Conservation (phyloP, 441 rosid species). For the Lepidium campestre region DNA sequence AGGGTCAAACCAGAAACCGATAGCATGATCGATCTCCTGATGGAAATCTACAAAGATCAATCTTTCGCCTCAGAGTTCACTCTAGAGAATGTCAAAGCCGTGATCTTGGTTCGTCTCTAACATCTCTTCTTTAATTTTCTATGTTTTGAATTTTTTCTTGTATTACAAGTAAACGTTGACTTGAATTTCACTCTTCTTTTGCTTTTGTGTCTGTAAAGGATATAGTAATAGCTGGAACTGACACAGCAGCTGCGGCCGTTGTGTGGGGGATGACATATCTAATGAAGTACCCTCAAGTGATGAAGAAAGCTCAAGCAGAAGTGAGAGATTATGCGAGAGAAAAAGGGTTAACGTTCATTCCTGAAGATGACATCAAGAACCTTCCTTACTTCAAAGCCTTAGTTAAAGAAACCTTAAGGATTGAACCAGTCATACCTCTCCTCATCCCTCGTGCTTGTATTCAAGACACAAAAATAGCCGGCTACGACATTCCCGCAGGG, state of each 20-base stretch:
- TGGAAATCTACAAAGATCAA: conserved; percentile 16
- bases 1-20: conserved; percentile 28
- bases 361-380: conserved; percentile 37
- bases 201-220: conserved; percentile 15
- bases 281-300: conserved; percentile 28
- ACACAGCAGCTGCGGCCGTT: conserved; percentile 32
- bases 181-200: neutral
- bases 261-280: conserved; percentile 39
- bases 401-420: conserved; percentile 30
- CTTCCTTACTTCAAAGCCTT: conserved; percentile 28
- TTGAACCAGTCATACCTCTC: conserved; percentile 32
- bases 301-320: conserved; percentile 32
- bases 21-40: conserved; percentile 29
- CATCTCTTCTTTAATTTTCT: neutral
- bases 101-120: conserved; percentile 5
- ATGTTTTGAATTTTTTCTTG: neutral
- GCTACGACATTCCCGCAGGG: conserved; percentile 34
- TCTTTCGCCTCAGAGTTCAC: conserved; percentile 26
- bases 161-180: neutral
- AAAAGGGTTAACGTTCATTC: conserved; percentile 19
- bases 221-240: conserved; percentile 33
- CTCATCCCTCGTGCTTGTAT: conserved; percentile 32
- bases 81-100: conserved; percentile 25
- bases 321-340: conserved; percentile 14
- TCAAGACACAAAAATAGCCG: conserved; percentile 26